Percentiles rank a stretch among this genome's conserved stretches.
Conservation (phyloP, 2,329 filamentous ascomycete genomes). For the Diaporthe vexans region DNA sequence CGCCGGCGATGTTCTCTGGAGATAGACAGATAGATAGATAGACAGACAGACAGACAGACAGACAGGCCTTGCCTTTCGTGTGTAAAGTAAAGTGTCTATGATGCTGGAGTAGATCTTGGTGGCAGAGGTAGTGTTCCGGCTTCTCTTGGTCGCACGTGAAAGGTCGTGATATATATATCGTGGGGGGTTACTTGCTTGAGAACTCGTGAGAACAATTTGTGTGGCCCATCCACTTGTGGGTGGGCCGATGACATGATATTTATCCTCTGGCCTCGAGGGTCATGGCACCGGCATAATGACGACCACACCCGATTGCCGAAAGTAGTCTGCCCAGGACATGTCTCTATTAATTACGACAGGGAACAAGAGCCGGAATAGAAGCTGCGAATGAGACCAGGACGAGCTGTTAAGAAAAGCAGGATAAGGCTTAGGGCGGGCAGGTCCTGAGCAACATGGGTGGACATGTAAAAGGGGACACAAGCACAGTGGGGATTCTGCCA, state of each 20-base stretch:
- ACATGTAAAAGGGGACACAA: background rate
- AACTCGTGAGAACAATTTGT: conserved; percentile 25
- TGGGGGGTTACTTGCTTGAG: conserved; percentile 21
- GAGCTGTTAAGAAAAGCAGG: conserved; percentile 19
- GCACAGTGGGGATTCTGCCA: conserved; percentile 17
- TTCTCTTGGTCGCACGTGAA: conserved; percentile 19
- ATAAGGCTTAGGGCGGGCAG: conserved; percentile 27
- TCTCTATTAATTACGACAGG: conserved; percentile 31
- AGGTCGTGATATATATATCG: conserved; percentile 13
- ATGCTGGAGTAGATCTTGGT: background rate
- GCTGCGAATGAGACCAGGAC: conserved; percentile 27
- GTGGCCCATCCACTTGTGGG: conserved; percentile 25
- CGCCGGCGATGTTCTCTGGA: background rate
- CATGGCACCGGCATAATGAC: conserved; percentile 31
- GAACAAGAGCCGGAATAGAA: conserved; percentile 30
- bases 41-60: background rate
- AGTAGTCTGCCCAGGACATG: conserved; percentile 12
- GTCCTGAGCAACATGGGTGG: conserved; percentile 15
- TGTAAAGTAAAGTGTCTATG: background rate
- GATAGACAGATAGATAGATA: background rate
- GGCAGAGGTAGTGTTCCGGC: background rate
- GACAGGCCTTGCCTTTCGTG: background rate
- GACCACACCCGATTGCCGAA: conserved; percentile 34
- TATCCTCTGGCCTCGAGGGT: conserved; percentile 14
- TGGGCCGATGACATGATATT: conserved; percentile 35